Conservation (phyloP, 257 asterid genomes). For the Primulina eburnea region DNA sequence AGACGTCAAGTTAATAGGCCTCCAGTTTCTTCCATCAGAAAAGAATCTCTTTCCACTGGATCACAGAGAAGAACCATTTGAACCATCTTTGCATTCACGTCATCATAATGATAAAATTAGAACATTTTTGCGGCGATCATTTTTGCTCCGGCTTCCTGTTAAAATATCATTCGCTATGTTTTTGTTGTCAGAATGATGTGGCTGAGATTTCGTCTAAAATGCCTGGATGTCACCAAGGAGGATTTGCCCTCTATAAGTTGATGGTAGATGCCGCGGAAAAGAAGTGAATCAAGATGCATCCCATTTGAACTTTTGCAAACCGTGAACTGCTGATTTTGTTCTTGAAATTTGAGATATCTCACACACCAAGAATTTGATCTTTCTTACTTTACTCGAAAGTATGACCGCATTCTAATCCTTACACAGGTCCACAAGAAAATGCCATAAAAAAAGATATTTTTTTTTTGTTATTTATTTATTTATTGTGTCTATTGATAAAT, state of each 20-base stretch:
- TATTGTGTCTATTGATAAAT: too few relatives aligned
- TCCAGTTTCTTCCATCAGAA: neutral
- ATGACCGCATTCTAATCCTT: too few relatives aligned
- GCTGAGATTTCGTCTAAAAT: slow-evolving; percentile 47
- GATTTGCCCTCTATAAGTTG: slow-evolving; percentile 72
- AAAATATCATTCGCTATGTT: slow-evolving; percentile 8
- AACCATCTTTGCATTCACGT: neutral
- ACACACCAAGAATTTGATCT: too few relatives aligned
- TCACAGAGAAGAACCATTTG: neutral
- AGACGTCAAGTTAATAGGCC: neutral
- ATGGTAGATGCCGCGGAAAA: slow-evolving; percentile 44
- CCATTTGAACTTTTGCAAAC: too few relatives aligned
- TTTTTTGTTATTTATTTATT: too few relatives aligned
- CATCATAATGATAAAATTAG: neutral
- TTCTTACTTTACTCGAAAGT: too few relatives aligned
- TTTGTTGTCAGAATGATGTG: slow-evolving; percentile 50
- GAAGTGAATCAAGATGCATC: slow-evolving; percentile 11
- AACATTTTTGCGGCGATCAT: neutral
- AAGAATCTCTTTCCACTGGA: neutral
- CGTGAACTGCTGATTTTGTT: too few relatives aligned
- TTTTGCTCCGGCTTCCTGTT: neutral
- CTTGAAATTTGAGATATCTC: too few relatives aligned
- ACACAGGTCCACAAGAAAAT: too few relatives aligned
- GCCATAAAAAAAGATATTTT: too few relatives aligned
- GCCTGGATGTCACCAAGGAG: slow-evolving; percentile 99